Conservation (phyloP, 2,329 filamentous ascomycete genomes). For the Scedosporium apiospermum region DNA sequence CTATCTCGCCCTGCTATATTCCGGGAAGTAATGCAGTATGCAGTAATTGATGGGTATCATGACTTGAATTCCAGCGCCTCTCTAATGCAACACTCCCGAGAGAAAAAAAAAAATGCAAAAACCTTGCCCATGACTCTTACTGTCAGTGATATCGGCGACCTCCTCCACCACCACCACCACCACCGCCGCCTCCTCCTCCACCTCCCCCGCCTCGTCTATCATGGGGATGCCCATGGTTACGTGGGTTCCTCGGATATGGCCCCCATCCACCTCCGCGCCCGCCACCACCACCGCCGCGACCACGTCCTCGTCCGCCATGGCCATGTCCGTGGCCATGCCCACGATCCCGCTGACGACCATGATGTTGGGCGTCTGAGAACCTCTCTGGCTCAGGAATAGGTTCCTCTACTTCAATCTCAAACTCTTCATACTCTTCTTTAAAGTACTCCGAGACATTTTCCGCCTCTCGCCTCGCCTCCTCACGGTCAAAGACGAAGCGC, state of each 20-base stretch:
- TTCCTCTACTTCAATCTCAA: conserved; percentile 70
- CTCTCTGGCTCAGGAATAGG: conserved; percentile 22
- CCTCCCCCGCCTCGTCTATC: conserved; percentile 15
- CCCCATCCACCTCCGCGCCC: conserved; percentile 7
- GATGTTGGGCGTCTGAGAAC: background rate
- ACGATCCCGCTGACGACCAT: background rate
- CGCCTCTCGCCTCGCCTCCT: conserved; percentile 63
- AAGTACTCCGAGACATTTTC: conserved; percentile 59
- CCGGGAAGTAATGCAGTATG: background rate
- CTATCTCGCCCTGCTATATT: background rate
- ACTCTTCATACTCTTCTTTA: conserved; percentile 65
- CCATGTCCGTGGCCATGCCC: background rate
- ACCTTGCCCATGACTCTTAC: background rate
- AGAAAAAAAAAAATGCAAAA: background rate
- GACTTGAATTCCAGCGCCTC: background rate
- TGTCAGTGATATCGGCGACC: conserved; percentile 3
- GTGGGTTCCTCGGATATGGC: conserved; percentile 3
- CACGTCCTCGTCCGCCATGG: conserved; percentile 15
- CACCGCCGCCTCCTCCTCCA: conserved; percentile 14
- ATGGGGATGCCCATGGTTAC: background rate
- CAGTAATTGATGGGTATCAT: background rate
- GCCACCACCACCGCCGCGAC: conserved; percentile 14
- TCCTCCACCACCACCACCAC: conserved; percentile 6
- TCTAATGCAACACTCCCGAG: background rate
- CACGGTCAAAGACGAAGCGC: conserved; percentile 79